These are phyloP conservation scores for Blechomonas ayalai DNA, from an alignment of 208 protist species.

Conservation along the genomic window DNA sequence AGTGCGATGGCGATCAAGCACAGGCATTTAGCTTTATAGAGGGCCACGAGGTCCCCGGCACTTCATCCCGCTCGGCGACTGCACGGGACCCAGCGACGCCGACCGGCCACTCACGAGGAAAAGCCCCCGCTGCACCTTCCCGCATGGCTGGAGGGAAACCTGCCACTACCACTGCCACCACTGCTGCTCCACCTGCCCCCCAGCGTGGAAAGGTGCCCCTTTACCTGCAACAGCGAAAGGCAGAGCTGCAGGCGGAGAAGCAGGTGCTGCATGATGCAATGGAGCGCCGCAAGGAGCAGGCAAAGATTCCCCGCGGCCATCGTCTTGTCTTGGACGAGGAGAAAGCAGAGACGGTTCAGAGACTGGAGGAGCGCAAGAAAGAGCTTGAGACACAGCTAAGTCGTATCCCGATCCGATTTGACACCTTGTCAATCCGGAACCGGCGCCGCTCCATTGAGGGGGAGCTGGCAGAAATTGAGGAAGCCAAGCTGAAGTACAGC, in stretches of 20 bases:
- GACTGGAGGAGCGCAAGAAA: slow-evolving; percentile 33
- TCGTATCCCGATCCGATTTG: slow-evolving; percentile 79
- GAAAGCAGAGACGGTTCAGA: slow-evolving; percentile 48
- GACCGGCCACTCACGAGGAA: neutral
- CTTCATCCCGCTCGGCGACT: neutral
- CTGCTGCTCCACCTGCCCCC: slow-evolving; percentile 1
- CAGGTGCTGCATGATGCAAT: slow-evolving; percentile 38
- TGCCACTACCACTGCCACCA: neutral
- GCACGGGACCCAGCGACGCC: slow-evolving; percentile 1
- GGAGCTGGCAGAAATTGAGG: slow-evolving; percentile 68
- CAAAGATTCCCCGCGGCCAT: slow-evolving; percentile 71
- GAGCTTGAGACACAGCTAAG: slow-evolving; percentile 78
- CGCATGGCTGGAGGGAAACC: neutral
- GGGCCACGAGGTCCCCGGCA: slow-evolving; percentile 6
- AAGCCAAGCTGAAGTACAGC: slow-evolving; percentile 50
- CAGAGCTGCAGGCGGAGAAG: slow-evolving; percentile 71
- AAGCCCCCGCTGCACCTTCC: neutral
- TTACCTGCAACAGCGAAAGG: slow-evolving; percentile 77
- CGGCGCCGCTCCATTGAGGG: slow-evolving; percentile 51
- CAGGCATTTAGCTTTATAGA: slow-evolving; percentile 50
- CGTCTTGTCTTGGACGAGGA: slow-evolving; percentile 75
- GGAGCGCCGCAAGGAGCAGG: slow-evolving; percentile 43
- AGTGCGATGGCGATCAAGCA: slow-evolving; percentile 59
- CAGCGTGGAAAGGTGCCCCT: slow-evolving; percentile 48
- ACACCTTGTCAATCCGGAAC: slow-evolving; percentile 66